Evolutionary conservation across 139 green algal species (phyloP), one percentile per base, ranked within the genome.

Genomic region (Marvania coccoides): DNA sequence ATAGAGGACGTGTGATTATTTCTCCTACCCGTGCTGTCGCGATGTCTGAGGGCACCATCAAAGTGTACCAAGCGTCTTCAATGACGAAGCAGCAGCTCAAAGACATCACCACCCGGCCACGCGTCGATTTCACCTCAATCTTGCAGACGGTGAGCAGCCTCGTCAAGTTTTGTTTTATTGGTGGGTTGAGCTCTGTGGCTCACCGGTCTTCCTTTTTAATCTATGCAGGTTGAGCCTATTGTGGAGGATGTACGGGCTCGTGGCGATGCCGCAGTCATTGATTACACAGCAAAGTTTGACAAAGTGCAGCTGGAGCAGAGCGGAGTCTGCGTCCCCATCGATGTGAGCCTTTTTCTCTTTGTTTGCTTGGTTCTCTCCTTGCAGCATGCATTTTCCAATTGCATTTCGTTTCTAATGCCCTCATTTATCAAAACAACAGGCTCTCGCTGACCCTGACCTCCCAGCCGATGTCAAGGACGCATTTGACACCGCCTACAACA

Each of bases 221-320:
- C 6, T 33, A 28, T 56, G 6, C 79, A 96, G 90, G 89, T 96
- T 10, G 51, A 64, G 0, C 94, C 94, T 1, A 98, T 99, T 47
- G 78, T 95, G 38, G 87, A 98, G 37, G 71, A 81, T 28, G 94
- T 99, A 13, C 74, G 82, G 7, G 15, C 54, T 0, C 63, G 82
- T 2, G 94, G 94, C 3, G 94, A 99, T 61, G 87, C 70, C 2
- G 94, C 94, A 6, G 92, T 99, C n/a, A 69, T 55, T 15, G 79
- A 93, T 23, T 93, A 85, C 57, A 99, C 94, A 2, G 60, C 67
- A 2, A 95, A 92, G 66, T 99, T 99, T 79, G 94, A 99, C 74
- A 64, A 67, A 1, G 89, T 91, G 2, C 28, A 89, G 7, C 67
- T 96, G 26, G 39, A 66, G 1, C n/a, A n/a, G n/a, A n/a, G n/a